Percentiles rank a stretch among this genome's conserved stretches.
These are phyloP conservation scores for Penicillium malachiteum DNA, from an alignment of 495 filamentous ascomycete species.

Conservation along the genomic window DNA sequence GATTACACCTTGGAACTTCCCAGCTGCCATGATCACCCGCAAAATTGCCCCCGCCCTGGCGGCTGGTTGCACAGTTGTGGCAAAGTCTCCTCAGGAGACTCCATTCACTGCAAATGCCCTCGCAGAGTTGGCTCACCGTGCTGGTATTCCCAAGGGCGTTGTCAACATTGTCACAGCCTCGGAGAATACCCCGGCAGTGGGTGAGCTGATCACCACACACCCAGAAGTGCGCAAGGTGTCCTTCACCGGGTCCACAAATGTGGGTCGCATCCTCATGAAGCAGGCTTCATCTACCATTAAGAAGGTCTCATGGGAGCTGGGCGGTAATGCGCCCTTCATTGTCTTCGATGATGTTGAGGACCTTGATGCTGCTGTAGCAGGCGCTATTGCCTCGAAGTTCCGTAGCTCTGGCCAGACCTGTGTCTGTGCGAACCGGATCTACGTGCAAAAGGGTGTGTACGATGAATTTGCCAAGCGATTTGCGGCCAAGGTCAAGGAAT, in stretches of 20 bases:
- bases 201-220: constrained; percentile 68
- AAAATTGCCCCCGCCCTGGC: constrained; percentile 86
- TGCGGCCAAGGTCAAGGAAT: constrained; percentile 59
- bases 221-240: constrained; percentile 77
- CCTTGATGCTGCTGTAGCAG: constrained; percentile 70
- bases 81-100: constrained; percentile 82
- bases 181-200: constrained; percentile 70
- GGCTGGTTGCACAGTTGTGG: constrained; percentile 80
- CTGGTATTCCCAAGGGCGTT: constrained; percentile 81
- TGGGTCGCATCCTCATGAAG: constrained; percentile 87
- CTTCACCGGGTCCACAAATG: constrained; percentile 83
- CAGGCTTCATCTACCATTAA: constrained; percentile 80
- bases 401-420: constrained; percentile 53
- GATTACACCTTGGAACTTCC: constrained; percentile 98
- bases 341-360: constrained; percentile 87
- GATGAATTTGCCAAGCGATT: constrained; percentile 44
- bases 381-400: constrained; percentile 57
- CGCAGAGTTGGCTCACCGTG: constrained; percentile 76
- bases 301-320: constrained; percentile 76
- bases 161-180: constrained; percentile 74
- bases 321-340: constrained; percentile 82
- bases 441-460: constrained; percentile 33
- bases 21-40: constrained; percentile 87
- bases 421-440: constrained; percentile 69
- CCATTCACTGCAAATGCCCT: constrained; percentile 81